These are phyloP conservation scores for Fusarium humuli DNA, from an alignment of 2,329 filamentous ascomycete species.

Conservation along the genomic window DNA sequence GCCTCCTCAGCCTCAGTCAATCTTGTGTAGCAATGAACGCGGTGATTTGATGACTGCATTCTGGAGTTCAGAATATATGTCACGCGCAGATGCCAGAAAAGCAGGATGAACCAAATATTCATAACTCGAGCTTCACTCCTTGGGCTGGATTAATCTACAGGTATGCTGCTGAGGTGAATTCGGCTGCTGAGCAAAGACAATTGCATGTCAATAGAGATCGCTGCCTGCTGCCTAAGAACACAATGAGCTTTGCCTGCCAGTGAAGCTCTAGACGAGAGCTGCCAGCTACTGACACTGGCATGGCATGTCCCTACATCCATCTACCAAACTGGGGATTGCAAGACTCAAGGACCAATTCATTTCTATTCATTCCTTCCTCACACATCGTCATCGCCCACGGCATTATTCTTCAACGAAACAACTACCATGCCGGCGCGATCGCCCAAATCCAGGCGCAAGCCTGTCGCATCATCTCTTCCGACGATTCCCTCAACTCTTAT, in stretches of 20 bases:
- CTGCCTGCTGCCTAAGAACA: neutral
- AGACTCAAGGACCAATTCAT: neutral
- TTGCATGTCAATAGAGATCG: neutral
- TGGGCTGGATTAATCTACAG: neutral
- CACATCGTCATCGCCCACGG: neutral
- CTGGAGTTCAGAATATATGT: neutral
- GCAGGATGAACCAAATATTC: neutral
- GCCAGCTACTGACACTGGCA: conserved; percentile 18
- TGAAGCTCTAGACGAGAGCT: neutral
- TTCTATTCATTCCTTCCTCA: neutral
- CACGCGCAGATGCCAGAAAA: neutral
- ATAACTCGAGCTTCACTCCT: neutral
- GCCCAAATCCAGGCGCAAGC: neutral
- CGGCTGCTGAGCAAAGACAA: neutral
- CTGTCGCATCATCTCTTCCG: neutral
- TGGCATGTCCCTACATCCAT: neutral
- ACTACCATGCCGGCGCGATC: neutral
- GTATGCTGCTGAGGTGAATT: neutral
- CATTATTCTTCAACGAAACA: neutral
- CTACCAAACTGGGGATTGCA: neutral
- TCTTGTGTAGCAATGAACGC: too few relatives aligned
- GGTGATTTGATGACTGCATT: neutral
- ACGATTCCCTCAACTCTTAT: conserved; percentile 8
- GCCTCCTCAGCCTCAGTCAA: neutral
- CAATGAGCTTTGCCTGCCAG: neutral